These are phyloP conservation scores for Syncephalastrum monosporum DNA, from an alignment of 371 early-diverging fungal species.

Conservation along the genomic window DNA sequence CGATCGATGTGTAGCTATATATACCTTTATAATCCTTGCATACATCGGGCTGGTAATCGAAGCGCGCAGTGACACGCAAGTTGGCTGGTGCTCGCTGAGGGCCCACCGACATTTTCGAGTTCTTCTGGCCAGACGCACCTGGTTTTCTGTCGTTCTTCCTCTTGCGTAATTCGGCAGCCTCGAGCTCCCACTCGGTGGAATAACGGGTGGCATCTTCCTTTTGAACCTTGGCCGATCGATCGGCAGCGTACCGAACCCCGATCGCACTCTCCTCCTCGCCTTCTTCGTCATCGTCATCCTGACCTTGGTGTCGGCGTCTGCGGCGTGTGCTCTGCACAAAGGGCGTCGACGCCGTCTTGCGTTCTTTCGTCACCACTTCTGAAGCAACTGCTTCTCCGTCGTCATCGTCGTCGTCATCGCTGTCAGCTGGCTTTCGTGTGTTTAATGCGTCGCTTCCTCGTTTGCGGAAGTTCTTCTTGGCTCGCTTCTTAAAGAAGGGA, in stretches of 20 bases:
- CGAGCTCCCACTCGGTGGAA: constrained; percentile 48
- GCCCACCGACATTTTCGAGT: constrained; percentile 70
- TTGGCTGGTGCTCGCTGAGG: constrained; percentile 84
- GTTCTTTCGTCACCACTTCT: constrained; percentile 50
- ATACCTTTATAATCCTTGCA: constrained; percentile 98
- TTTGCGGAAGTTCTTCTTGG: constrained; percentile 56
- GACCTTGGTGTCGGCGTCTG: constrained; percentile 3
- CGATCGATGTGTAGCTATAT: background rate
- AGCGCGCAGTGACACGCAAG: constrained; percentile 81
- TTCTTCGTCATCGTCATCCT: constrained; percentile 31
- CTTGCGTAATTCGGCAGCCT: constrained; percentile 40
- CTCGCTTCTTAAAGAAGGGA: constrained; percentile 61
- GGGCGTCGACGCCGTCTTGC: constrained; percentile 40
- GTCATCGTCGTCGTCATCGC: constrained; percentile 37
- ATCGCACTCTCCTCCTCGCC: constrained; percentile 41
- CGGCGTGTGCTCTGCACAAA: constrained; percentile 45
- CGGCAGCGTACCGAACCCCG: constrained; percentile 57
- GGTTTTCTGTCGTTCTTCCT: constrained; percentile 31
- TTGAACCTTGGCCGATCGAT: constrained; percentile 39
- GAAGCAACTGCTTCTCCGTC: constrained; percentile 35
- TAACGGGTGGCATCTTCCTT: constrained; percentile 56
- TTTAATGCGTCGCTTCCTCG: constrained; percentile 31
- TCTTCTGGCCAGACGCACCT: constrained; percentile 30
- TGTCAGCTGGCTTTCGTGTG: constrained; percentile 22
- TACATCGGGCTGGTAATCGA: constrained; percentile 97